These are phyloP conservation scores for Polyporus arcularius DNA, from an alignment of 768 basidiomycete species.

Conservation along the genomic window DNA sequence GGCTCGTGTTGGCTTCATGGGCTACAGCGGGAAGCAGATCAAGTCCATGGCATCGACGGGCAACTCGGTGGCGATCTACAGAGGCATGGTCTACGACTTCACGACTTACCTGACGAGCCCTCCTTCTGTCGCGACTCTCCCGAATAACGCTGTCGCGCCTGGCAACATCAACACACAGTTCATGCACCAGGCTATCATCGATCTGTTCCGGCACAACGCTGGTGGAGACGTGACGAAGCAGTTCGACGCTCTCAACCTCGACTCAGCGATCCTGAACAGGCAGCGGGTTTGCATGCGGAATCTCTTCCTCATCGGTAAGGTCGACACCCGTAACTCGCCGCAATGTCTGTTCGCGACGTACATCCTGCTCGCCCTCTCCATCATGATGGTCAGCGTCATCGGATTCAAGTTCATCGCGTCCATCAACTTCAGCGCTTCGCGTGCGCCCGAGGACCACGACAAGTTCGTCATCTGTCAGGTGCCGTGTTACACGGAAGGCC, in stretches of 20 bases:
- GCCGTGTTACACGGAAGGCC: constrained; percentile 98
- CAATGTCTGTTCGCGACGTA: constrained; percentile 92
- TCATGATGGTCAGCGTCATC: constrained; percentile 93
- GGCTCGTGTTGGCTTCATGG: constrained; percentile 85
- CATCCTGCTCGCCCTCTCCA: constrained; percentile 84
- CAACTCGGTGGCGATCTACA: constrained; percentile 80
- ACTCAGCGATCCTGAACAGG: constrained; percentile 55
- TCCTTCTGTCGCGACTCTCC: constrained; percentile 54
- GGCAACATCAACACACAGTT: constrained; percentile 52
- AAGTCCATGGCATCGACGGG: constrained; percentile 65
- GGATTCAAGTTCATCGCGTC: constrained; percentile 96
- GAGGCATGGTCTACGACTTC: constrained; percentile 84
- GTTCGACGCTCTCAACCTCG: constrained; percentile 64
- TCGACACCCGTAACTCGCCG: constrained; percentile 89
- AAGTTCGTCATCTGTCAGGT: constrained; percentile 98
- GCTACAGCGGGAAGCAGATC: constrained; percentile 77
- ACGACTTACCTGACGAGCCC: constrained; percentile 75
- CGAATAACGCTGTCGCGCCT: constrained; percentile 41
- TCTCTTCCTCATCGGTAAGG: constrained; percentile 86
- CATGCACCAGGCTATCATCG: constrained; percentile 69
- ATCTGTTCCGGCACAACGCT: constrained; percentile 73
- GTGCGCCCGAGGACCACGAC: constrained; percentile 92
- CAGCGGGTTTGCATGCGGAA: constrained; percentile 93
- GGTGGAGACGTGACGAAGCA: constrained; percentile 83
- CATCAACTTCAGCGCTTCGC: constrained; percentile 74